Conservation (phyloP, 306 rosid genomes). For the Ormosia emarginata region DNA sequence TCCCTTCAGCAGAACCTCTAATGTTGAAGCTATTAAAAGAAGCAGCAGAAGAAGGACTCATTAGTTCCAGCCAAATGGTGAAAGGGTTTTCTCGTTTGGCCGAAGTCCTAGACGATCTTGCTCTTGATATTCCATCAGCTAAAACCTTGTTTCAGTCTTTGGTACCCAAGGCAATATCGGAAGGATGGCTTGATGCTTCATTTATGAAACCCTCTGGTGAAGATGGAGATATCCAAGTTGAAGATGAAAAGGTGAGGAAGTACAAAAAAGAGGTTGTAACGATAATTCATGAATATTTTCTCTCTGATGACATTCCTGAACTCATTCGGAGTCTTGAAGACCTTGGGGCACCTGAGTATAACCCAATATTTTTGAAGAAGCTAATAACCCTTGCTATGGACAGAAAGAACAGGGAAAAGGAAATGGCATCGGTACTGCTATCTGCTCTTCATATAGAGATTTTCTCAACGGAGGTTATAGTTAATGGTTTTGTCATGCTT, state of each 20-base stretch:
- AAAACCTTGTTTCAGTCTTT: constrained; percentile 58
- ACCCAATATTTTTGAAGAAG: constrained; percentile 87
- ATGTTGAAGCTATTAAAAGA: constrained; percentile 78
- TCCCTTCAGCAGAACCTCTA: constrained; percentile 56
- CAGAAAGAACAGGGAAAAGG: constrained; percentile 95
- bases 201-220: constrained; percentile 52
- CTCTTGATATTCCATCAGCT: constrained; percentile 94
- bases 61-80: constrained; percentile 96
- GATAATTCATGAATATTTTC: constrained; percentile 90
- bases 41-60: constrained; percentile 92
- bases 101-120: constrained; percentile 95
- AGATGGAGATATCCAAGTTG: constrained; percentile 51
- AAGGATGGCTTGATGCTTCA: constrained; percentile 96
- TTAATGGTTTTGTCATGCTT: constrained; percentile 80
- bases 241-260: constrained; percentile 61
- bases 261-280: constrained; percentile 83
- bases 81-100: constrained; percentile 91
- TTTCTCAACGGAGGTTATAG: constrained; percentile 88
- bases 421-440: constrained; percentile 95
- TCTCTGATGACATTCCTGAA: constrained; percentile 95
- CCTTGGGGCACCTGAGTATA: constrained; percentile 72
- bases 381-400: constrained; percentile 94
- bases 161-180: constrained; percentile 73
- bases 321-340: constrained; percentile 88
- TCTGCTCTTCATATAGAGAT: constrained; percentile 96